Percentiles rank a stretch among this genome's conserved stretches.
These are phyloP conservation scores for Neohortaea acidophila DNA, from an alignment of 495 filamentous ascomycete species.

Conservation along the genomic window DNA sequence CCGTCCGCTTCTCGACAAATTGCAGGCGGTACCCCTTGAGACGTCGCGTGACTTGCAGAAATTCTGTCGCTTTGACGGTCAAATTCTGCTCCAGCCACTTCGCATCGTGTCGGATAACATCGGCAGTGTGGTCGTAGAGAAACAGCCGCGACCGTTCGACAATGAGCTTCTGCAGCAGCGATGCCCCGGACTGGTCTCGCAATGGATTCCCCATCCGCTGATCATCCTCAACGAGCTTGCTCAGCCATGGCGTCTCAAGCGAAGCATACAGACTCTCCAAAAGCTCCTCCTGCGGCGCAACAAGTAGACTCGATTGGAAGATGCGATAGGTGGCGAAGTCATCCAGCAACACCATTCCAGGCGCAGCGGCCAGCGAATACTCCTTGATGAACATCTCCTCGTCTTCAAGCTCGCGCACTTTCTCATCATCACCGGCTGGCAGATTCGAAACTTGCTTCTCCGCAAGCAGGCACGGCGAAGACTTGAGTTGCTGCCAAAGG, in stretches of 20 bases:
- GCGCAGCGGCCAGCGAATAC: constrained; percentile 55
- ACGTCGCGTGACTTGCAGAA: constrained; percentile 56
- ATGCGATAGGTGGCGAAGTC: constrained; percentile 70
- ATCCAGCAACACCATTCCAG: constrained; percentile 65
- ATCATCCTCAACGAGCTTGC: constrained; percentile 45
- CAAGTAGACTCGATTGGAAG: constrained; percentile 67
- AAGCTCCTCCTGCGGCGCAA: constrained; percentile 72
- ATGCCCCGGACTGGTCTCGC: constrained; percentile 38
- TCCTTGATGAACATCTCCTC: constrained; percentile 61
- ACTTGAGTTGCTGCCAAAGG: constrained; percentile 59
- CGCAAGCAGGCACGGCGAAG: constrained; percentile 62
- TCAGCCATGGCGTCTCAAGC: constrained; percentile 44
- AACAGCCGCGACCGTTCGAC: constrained; percentile 78
- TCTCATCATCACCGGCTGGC: constrained; percentile 19
- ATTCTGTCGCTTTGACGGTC: constrained; percentile 55
- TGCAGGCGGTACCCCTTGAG: constrained; percentile 51
- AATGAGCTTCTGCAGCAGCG: constrained; percentile 58
- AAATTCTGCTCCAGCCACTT: constrained; percentile 85
- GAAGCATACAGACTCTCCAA: constrained; percentile 70
- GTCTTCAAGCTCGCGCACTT: constrained; percentile 38
- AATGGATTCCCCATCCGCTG: constrained; percentile 37
- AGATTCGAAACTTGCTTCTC: constrained; percentile 50
- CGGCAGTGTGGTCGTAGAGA: constrained; percentile 53
- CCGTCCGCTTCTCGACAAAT: constrained; percentile 52
- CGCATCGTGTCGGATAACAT: constrained; percentile 62